Evolutionary conservation across 2,329 filamentous ascomycete genomes (phyloP).

Genomic region (Tolypocladium guangdongense): DNA sequence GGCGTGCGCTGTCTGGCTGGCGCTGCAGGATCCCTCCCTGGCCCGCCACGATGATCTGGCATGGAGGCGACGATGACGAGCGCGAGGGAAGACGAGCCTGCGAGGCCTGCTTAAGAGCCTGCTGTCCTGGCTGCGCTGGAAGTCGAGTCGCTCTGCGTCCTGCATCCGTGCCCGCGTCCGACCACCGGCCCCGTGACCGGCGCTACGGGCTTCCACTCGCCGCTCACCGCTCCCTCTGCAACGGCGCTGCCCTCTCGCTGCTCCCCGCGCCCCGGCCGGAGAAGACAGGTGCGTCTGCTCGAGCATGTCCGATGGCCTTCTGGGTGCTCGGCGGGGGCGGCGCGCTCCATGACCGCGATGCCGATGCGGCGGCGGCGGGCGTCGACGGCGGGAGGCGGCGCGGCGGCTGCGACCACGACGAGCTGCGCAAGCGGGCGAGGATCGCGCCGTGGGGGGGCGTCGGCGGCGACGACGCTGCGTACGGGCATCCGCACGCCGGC

Average conservation of each 20-base stretch:
- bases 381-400: conserved; percentile 6
- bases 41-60: neutral
- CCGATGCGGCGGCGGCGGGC: neutral
- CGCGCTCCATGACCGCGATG: conserved; percentile 10
- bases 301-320: conserved; percentile 29
- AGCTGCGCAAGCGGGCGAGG: neutral
- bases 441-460: neutral
- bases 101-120: too few species aligned
- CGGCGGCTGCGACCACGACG: neutral
- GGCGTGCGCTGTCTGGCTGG: neutral
- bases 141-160: too few species aligned
- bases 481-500: neutral
- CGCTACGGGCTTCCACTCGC: neutral
- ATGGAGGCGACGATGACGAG: neutral
- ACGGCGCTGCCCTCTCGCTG: too few species aligned
- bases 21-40: neutral
- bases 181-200: too few species aligned
- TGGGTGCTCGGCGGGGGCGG: conserved; percentile 25
- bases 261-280: too few species aligned
- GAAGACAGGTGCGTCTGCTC: too few species aligned
- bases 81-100: neutral
- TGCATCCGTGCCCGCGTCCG: too few species aligned
- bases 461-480: neutral
- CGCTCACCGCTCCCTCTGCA: neutral
- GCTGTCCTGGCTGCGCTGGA: too few species aligned